Evolutionary conservation across 495 filamentous ascomycete species (phyloP), one percentile per base, ranked within the genome.

Genomic region (Entonaema liquescens): DNA sequence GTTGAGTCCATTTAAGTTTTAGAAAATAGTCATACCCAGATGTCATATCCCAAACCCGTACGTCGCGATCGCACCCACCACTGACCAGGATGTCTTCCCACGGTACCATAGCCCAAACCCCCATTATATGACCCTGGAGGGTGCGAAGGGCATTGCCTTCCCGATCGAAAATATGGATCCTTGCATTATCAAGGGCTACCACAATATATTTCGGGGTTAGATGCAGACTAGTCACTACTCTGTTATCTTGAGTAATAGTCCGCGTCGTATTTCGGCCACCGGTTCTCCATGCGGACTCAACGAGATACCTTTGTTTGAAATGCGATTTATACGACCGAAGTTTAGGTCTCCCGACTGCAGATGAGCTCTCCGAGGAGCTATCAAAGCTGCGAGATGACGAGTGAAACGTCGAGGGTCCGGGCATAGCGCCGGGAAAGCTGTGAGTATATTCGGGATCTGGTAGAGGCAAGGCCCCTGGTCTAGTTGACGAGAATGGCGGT

Each of bases 101-200:
- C 13, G 95, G 96, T 59, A 99, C 94, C 95, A 99, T 98, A 19
- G 95, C 95, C 95, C 95, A 99, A 40, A 99, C 95, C 35, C 95
- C 95, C 95, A 99, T 99, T 38, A 97, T 92, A 79, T 99, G 95
- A 28, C 95, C 95, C 74, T 93, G 89, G 13, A 99, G 85, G 2
- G 93, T 98, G 78, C 92, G 93, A 76, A 93, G 90, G 62, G 92
- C 88, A 62, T 92, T 88, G 26, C 95, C 95, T 67, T 95, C 89
- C 11, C 93, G 92, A 80, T 98, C 92, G 78, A 98, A 99, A 7
- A 99, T 93, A 78, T 98, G 96, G 40, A 99, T 98, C 79, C 94
- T 97, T 56, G 95, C 95, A 81, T 98, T 99, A 81, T 99, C 96
- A 65, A 99, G 85, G 47, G 95, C 96, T 59, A 98, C 94, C 57